Conservation (phyloP, 371 early-diverging fungal genomes). For the Umbelopsis sp. region DNA sequence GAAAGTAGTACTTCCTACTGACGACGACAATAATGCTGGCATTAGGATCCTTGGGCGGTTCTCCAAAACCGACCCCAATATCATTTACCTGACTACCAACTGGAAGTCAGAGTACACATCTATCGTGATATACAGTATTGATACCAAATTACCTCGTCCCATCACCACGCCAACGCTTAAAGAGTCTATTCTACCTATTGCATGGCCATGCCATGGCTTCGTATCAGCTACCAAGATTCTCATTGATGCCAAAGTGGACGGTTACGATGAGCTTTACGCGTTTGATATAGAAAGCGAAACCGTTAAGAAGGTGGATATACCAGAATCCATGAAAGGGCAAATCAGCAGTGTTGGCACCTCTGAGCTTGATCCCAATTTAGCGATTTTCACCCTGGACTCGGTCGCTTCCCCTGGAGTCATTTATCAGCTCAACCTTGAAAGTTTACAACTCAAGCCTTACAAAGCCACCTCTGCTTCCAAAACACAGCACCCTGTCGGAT, state of each 20-base stretch:
- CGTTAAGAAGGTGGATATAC: constrained; percentile 11
- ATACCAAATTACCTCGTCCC: constrained; percentile 6
- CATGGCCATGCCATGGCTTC: constrained; percentile 1
- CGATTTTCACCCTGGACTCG: constrained; percentile 11
- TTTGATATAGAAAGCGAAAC: constrained; percentile 13
- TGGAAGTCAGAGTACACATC: constrained; percentile 20
- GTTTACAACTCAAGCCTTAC: not conserved
- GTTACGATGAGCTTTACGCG: constrained; percentile 8
- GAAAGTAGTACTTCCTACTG: constrained; percentile 6
- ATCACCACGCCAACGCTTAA: constrained; percentile 7
- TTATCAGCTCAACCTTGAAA: constrained; percentile 7
- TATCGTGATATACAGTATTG: not conserved
- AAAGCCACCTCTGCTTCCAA: not conserved
- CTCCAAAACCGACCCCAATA: constrained; percentile 19
- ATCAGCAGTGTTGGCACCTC: not conserved
- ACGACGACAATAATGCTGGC: not conserved
- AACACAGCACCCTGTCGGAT: not conserved
- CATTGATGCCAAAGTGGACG: constrained; percentile 1
- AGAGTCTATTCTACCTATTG: constrained; percentile 9
- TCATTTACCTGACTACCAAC: constrained; percentile 10
- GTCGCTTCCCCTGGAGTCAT: constrained; percentile 14
- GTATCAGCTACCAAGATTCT: not conserved
- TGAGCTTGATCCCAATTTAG: not conserved
- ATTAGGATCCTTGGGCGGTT: constrained; percentile 6
- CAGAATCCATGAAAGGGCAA: constrained; percentile 10